Evolutionary conservation across 2,329 filamentous ascomycete species (phyloP).

Genomic region (Phialophora tarda): DNA sequence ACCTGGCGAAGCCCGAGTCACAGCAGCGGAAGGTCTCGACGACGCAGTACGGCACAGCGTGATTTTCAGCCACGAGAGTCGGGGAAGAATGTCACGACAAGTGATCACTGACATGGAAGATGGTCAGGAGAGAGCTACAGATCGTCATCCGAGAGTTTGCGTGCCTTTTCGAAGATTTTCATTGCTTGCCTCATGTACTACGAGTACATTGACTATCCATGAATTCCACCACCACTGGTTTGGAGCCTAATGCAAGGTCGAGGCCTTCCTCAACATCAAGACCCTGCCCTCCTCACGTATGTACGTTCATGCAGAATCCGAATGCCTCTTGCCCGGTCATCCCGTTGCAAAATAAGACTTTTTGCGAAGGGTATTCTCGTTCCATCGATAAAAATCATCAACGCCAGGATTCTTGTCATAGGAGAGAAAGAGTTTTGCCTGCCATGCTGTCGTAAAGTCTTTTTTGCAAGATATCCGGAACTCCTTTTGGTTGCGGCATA

Average conservation of each 20-base stretch:
- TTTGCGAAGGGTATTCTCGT: conserved; percentile 44
- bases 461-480: conserved; percentile 82
- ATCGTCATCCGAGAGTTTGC: conserved; percentile 4
- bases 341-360: conserved; percentile 41
- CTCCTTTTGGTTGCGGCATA: conserved; percentile 66
- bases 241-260: conserved; percentile 38
- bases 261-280: conserved; percentile 40
- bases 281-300: conserved; percentile 38
- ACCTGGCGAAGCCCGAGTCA: neutral
- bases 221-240: conserved; percentile 21
- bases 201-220: conserved; percentile 36
- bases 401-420: conserved; percentile 43
- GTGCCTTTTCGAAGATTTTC: conserved; percentile 37
- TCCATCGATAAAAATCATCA: conserved; percentile 20
- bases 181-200: conserved; percentile 36
- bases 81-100: neutral
- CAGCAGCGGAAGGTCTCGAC: neutral
- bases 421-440: conserved; percentile 43
- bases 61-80: neutral
- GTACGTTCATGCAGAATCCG: conserved; percentile 39
- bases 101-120: neutral
- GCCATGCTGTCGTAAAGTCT: conserved; percentile 37
- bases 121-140: conserved; percentile 1
- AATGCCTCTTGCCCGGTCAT: conserved; percentile 41
- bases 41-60: neutral